Conservation (phyloP, 2,329 filamentous ascomycete genomes). For the Penicillium sp. region DNA sequence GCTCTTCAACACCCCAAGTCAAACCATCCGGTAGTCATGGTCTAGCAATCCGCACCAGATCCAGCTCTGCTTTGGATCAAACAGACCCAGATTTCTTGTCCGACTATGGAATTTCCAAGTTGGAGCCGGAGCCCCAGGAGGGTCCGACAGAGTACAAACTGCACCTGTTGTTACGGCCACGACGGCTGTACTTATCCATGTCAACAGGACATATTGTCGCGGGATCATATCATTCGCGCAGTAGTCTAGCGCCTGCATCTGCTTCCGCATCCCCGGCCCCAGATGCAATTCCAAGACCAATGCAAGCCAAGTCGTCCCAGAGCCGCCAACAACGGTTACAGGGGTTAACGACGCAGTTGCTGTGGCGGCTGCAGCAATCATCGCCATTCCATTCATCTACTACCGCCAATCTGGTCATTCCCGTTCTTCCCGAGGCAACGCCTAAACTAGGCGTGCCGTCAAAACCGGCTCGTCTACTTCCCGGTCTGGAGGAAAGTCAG, state of each 20-base stretch:
- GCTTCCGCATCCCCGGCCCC: constrained; percentile 25
- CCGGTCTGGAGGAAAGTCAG: constrained; percentile 84
- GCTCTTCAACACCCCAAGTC: constrained; percentile 38
- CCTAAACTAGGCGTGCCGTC: constrained; percentile 53
- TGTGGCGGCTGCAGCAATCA: constrained; percentile 93
- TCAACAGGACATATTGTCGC: constrained; percentile 57
- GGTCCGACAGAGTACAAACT: constrained; percentile 96
- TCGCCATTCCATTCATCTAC: constrained; percentile 83
- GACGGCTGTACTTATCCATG: constrained; percentile 65
- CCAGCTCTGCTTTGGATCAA: constrained; percentile 37
- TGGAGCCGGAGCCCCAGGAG: constrained; percentile 87
- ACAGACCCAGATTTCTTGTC: constrained; percentile 37
- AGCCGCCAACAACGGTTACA: constrained; percentile 77
- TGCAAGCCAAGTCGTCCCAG: constrained; percentile 53
- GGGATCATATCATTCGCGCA: constrained; percentile 47
- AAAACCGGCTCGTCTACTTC: constrained; percentile 51
- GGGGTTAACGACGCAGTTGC: constrained; percentile 85
- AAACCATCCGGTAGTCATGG: constrained; percentile 23
- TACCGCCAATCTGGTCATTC: constrained; percentile 67
- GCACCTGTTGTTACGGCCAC: constrained; percentile 74
- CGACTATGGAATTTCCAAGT: constrained; percentile 63
- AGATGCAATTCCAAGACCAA: constrained; percentile 32
- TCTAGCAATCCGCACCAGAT: constrained; percentile 24
- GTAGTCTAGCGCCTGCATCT: constrained; percentile 18
- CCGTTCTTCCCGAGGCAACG: constrained; percentile 62